Conservation (phyloP, 345 rosid genomes). For the Syzygium oleosum region DNA sequence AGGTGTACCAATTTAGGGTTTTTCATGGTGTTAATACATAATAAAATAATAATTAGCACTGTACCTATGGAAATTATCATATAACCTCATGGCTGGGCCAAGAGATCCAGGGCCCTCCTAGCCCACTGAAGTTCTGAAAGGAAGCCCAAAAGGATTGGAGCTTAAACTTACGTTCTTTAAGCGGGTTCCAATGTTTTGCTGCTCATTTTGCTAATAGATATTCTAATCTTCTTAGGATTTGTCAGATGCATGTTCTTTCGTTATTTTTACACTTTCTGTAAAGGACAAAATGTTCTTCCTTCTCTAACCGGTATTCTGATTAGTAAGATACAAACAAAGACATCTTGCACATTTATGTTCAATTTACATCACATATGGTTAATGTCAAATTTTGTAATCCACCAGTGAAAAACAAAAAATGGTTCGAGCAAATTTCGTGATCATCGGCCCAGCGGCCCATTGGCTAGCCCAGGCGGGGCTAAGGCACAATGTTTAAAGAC, state of each 20-base stretch:
- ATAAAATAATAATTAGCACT: background rate
- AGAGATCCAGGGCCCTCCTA: background rate
- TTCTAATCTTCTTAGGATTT: background rate
- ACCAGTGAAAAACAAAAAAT: background rate
- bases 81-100: background rate
- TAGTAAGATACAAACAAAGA: background rate
- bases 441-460: background rate
- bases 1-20: no score
- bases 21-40: no score
- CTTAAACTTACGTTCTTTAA: background rate
- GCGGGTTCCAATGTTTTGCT: background rate
- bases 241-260: background rate
- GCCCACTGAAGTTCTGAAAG: background rate
- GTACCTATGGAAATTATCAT: background rate
- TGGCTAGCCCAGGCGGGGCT: background rate
- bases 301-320: background rate
- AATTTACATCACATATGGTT: background rate
- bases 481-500: background rate
- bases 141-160: background rate
- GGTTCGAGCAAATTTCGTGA: background rate
- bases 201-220: background rate
- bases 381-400: background rate
- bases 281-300: background rate
- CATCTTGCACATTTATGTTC: background rate
- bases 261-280: background rate